Conservation (phyloP, 352 stramenopile species). For the Pythium periplocum region DNA sequence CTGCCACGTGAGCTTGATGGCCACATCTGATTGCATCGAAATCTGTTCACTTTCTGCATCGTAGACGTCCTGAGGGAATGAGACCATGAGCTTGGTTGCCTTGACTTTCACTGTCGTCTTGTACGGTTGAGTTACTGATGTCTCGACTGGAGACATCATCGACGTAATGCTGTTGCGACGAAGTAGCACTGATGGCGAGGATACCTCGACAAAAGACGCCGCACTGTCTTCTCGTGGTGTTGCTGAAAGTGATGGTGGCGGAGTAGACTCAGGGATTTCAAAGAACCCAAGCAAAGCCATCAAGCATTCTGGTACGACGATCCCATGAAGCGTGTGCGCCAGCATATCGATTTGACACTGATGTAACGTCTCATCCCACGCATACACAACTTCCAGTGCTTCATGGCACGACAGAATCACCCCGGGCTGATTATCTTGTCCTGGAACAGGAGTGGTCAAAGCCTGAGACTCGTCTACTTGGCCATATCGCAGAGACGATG, state of each 20-base stretch:
- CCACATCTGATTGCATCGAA: conserved; percentile 50
- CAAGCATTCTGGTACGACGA: conserved; percentile 45
- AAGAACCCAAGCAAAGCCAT: conserved; percentile 53
- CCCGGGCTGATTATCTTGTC: conserved; percentile 1
- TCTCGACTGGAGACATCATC: conserved; percentile 21
- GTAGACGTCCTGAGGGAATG: conserved; percentile 49
- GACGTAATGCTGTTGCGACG: conserved; percentile 44
- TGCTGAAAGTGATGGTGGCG: not conserved
- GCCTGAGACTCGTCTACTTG: no score
- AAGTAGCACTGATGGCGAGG: conserved; percentile 7
- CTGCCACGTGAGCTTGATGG: conserved; percentile 46
- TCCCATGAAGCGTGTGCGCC: conserved; percentile 44
- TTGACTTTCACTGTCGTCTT: conserved; percentile 37
- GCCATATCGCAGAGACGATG: conserved; percentile 5
- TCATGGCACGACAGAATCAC: conserved; percentile 35
- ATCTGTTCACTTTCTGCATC: conserved; percentile 36
- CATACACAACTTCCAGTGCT: conserved; percentile 43
- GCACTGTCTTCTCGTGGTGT: not conserved
- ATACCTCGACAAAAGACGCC: no score
- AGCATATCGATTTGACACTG: conserved; percentile 45
- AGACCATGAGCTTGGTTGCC: conserved; percentile 45
- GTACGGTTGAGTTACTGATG: conserved; percentile 8
- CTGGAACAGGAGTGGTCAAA: no score
- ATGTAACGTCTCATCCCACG: conserved; percentile 42
- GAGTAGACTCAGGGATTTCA: conserved; percentile 24